Percentiles rank a stretch among this genome's conserved stretches.
Evolutionary conservation across 1,284 basidiomycete genomes (phyloP).

Genomic region (Trametes sp.): DNA sequence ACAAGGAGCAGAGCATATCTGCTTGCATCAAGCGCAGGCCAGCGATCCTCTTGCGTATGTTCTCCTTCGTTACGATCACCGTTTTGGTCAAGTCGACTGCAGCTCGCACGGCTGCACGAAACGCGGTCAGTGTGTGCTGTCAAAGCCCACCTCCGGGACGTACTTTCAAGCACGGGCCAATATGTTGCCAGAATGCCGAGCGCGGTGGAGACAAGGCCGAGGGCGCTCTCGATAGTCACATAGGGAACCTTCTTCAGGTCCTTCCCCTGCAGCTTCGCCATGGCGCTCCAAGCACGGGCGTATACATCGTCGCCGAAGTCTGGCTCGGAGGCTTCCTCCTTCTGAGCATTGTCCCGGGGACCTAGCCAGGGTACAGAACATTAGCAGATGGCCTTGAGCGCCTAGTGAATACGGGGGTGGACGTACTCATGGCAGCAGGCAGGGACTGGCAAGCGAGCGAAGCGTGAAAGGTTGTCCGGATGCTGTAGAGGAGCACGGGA

Average conservation of each 20-base stretch:
- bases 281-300: slow-evolving; percentile 7
- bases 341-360: background rate
- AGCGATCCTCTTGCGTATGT: slow-evolving; percentile 12
- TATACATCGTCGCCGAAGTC: slow-evolving; percentile 12
- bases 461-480: background rate
- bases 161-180: slow-evolving; percentile 7
- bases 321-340: background rate
- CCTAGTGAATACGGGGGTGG: no score
- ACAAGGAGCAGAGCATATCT: slow-evolving; percentile 14
- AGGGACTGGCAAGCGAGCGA: background rate
- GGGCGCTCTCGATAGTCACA: slow-evolving; percentile 12
- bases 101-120: background rate
- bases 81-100: slow-evolving; percentile 8
- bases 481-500: background rate
- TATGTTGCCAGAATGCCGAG: background rate
- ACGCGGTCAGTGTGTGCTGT: background rate
- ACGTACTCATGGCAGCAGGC: background rate
- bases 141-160: background rate
- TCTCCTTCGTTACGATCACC: slow-evolving; percentile 8
- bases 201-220: slow-evolving; percentile 8
- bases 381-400: no score
- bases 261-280: background rate
- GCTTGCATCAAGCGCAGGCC: slow-evolving; percentile 11
- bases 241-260: slow-evolving; percentile 8
- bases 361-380: background rate